Percentiles rank a stretch among this genome's conserved stretches.
These are phyloP conservation scores for Boechera stricta DNA, from an alignment of 345 rosid genomes.

Conservation along the genomic window DNA sequence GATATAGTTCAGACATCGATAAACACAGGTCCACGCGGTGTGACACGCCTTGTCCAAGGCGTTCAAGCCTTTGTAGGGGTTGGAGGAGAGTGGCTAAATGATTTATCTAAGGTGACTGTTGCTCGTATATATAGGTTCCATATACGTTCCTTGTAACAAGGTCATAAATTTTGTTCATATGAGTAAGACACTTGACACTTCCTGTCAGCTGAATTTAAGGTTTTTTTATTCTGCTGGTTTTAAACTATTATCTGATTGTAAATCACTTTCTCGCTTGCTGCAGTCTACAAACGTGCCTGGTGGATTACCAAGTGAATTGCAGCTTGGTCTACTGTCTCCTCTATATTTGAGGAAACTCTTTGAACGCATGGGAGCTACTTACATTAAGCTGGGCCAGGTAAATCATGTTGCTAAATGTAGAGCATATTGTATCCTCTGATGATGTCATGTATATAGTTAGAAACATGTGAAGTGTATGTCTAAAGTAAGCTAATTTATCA, in stretches of 20 bases:
- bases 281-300: constrained; percentile 69
- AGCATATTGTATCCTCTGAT: constrained; percentile 20
- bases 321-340: constrained; percentile 88
- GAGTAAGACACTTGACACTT: constrained; percentile 2
- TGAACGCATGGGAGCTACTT: constrained; percentile 99
- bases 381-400: constrained; percentile 94
- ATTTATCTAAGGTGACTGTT: constrained; percentile 67
- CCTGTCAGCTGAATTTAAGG: neutral
- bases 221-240: constrained; percentile 13
- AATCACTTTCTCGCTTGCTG: constrained; percentile 12
- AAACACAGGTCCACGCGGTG: constrained; percentile 93
- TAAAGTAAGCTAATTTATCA: neutral
- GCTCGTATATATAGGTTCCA: neutral
- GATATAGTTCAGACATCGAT: constrained; percentile 90
- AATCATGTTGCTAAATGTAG: constrained; percentile 27
- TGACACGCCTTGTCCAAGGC: constrained; percentile 84
- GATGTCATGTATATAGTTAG: neutral
- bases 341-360: constrained; percentile 85
- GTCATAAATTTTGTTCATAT: constrained; percentile 10
- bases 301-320: constrained; percentile 68
- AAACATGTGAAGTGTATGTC: neutral
- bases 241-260: neutral
- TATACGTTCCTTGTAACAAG: neutral
- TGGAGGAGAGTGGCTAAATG: constrained; percentile 88
- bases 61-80: constrained; percentile 90